Evolutionary conservation across 371 early-diverging fungal species (phyloP), one percentile per base, ranked within the genome.

Genomic region (Actinomortierella ambigua): DNA sequence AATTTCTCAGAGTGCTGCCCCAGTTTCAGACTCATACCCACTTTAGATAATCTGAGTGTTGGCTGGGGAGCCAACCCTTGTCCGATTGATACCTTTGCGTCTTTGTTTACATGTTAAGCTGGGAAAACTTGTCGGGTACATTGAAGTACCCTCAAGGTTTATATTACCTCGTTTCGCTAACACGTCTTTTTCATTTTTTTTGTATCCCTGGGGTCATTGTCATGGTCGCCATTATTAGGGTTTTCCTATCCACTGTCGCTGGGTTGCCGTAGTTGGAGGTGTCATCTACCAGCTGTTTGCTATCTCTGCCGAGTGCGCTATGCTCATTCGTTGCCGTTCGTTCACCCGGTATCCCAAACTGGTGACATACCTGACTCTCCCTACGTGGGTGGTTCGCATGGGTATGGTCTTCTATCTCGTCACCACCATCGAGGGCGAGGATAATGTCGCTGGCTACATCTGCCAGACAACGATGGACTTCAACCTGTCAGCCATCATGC

Each of bases 271-370:
- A 23, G 50, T 65, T 39, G 71, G 71, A 42, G 65, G 65, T 17
- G 62, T 65, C 43, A 65, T 70, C 50, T 70, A 70, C 62, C 65
- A 70, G 24, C 24, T 65, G 20, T 70, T 70, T 22, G 71, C 71
- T n/a, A 70, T 70, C 62, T 61, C 71, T 40, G 71, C 71, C 41
- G 71, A 71, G 50, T 65, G 71, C 29, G 66, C 60, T 26, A 65
- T 71, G 71, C 54, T 71, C 51, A 70, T 70, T 29, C 65, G 71
- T n/a, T 71, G 71, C 53, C 51, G 71, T 15, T 66, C 71, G 24
- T 71, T 66, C 23, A 71, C 71, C 11, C 62, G 66, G 15, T 66
- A 62, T 41, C 71, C 66, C 27, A 59, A 56, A 42, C 41, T 56
- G 29, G 62, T 66, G 24, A 71, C 71, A 3, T 62, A 62, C 23